Evolutionary conservation across 2,329 filamentous ascomycete species (phyloP).

Genomic region (Venturia carpophila): DNA sequence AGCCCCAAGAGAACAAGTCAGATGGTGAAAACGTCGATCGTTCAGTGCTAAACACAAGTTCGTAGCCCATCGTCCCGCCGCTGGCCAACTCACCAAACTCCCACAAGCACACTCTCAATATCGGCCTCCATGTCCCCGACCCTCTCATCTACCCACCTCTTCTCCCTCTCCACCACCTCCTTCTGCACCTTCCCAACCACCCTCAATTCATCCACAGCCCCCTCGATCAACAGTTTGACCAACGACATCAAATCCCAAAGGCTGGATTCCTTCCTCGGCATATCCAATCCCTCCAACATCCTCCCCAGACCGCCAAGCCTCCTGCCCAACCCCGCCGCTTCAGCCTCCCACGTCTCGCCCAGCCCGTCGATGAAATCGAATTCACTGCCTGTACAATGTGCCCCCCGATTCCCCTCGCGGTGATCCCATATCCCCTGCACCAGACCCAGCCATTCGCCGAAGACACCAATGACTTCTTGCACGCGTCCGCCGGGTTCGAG

Average conservation of each 20-base stretch:
- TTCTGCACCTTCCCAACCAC: constrained; percentile 29
- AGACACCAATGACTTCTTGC: constrained; percentile 26
- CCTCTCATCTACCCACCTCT: constrained; percentile 29
- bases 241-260: constrained; percentile 31
- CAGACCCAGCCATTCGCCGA: constrained; percentile 28
- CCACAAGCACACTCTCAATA: constrained; percentile 7
- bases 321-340: constrained; percentile 29
- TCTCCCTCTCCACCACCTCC: constrained; percentile 28
- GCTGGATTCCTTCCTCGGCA: constrained; percentile 22
- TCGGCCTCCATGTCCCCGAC: neutral
- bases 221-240: constrained; percentile 27
- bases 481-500: constrained; percentile 29
- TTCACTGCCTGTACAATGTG: neutral
- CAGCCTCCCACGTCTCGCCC: constrained; percentile 26
- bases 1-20: too few species aligned
- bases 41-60: too few species aligned
- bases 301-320: constrained; percentile 29
- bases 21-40: too few species aligned
- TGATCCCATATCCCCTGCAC: constrained; percentile 28
- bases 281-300: constrained; percentile 28
- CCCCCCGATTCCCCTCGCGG: neutral
- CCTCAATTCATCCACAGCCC: constrained; percentile 30
- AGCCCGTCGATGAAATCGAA: constrained; percentile 17
- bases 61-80: too few species aligned
- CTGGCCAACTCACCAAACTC: neutral